These are phyloP conservation scores for Oryza meridionalis DNA, from an alignment of 176 grass and related monocot species.

Conservation along the genomic window DNA sequence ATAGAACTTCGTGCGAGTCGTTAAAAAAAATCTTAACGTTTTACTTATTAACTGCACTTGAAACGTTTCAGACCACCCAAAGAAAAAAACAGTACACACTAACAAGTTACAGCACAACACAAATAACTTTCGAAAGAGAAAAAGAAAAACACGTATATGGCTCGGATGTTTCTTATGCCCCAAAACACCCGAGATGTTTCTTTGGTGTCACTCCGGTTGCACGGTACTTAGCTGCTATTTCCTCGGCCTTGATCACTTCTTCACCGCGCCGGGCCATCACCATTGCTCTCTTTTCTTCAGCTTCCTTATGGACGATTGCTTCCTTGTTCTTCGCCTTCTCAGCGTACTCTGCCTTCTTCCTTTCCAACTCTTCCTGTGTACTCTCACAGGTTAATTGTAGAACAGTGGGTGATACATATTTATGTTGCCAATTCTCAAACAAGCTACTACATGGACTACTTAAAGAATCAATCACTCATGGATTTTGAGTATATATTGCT, in stretches of 20 bases:
- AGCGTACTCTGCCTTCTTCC: constrained; percentile 69
- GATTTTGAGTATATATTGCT: neutral
- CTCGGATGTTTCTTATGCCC: constrained; percentile 41
- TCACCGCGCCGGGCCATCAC: constrained; percentile 58
- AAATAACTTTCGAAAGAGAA: neutral
- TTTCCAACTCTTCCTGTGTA: constrained; percentile 77
- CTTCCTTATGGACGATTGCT: constrained; percentile 64
- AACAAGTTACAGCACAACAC: neutral
- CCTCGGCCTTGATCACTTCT: constrained; percentile 80
- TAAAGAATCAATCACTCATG: neutral
- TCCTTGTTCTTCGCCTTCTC: constrained; percentile 87
- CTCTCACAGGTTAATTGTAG: neutral
- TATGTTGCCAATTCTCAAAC: neutral
- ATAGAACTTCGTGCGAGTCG: too few relatives aligned
- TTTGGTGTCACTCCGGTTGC: constrained; percentile 67
- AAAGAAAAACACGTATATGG: neutral
- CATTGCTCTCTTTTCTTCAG: constrained; percentile 82
- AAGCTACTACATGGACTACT: neutral
- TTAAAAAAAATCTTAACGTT: neutral
- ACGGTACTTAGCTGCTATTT: constrained; percentile 74
- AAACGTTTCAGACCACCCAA: neutral
- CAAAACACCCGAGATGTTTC: constrained; percentile 81
- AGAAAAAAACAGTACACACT: neutral
- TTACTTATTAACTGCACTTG: neutral
- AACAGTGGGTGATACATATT: neutral